phyloP scores from a whole-genome alignment of 441 rosid genomes.

The Kokia cookei region DNA sequence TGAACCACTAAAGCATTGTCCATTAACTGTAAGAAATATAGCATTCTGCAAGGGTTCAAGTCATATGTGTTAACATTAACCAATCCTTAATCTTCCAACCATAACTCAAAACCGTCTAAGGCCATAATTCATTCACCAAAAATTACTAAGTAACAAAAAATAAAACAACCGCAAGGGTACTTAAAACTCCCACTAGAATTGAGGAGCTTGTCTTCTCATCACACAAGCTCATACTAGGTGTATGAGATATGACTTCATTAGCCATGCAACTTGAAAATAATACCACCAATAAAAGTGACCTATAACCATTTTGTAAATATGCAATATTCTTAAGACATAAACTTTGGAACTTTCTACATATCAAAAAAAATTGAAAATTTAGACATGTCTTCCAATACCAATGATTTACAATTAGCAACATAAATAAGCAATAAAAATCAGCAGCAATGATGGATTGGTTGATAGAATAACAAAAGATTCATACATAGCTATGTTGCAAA shows the following conservation, averaged over 20 bases:
- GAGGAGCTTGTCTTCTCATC: not conserved
- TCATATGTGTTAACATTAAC: not conserved
- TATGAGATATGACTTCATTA: not conserved
- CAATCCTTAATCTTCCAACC: not conserved
- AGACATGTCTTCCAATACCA: not conserved
- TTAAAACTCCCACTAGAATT: not conserved
- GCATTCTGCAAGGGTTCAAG: not conserved
- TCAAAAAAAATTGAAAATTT: not conserved
- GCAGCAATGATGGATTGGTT: not conserved
- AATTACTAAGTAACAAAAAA: not conserved
- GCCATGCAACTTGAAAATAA: not conserved
- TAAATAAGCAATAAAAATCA: not conserved
- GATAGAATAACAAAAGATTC: not conserved
- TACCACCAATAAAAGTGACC: not conserved
- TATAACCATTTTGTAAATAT: not conserved
- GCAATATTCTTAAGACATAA: not conserved
- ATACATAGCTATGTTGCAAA: not conserved
- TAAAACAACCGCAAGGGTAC: not conserved
- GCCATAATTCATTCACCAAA: not conserved
- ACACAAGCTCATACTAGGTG: not conserved
- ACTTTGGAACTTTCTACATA: not conserved
- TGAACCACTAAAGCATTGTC: not conserved
- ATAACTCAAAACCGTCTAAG: not conserved
- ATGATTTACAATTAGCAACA: not conserved
- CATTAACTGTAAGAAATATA: not conserved